Evolutionary conservation across 345 rosid species (phyloP).

Genomic region (Barbarea vulgaris): DNA sequence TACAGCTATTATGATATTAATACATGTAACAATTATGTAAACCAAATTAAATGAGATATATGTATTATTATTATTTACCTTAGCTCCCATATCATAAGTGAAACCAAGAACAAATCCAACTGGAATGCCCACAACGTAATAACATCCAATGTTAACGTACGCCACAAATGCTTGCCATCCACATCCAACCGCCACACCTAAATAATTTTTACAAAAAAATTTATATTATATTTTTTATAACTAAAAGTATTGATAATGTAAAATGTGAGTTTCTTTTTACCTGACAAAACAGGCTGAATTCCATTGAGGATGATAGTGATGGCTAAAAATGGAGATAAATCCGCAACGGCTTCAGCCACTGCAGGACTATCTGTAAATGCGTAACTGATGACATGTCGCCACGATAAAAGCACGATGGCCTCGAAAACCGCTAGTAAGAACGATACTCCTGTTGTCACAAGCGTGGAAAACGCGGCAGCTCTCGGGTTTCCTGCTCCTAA

Average conservation of each 20-base stretch:
- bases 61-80: constrained; percentile 48
- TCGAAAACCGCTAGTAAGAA: constrained; percentile 50
- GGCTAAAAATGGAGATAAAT: constrained; percentile 58
- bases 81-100: constrained; percentile 54
- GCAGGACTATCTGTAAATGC: constrained; percentile 59
- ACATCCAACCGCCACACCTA: constrained; percentile 81
- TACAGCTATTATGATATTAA: not conserved
- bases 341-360: constrained; percentile 59
- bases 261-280: constrained; percentile 37
- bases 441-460: constrained; percentile 46
- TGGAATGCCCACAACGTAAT: constrained; percentile 65
- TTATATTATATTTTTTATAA: not conserved
- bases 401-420: constrained; percentile 45
- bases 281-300: constrained; percentile 63
- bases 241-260: not conserved
- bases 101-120: constrained; percentile 66
- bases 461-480: constrained; percentile 59
- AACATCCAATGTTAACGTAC: constrained; percentile 75
- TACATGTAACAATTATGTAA: not conserved
- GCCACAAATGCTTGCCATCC: constrained; percentile 95
- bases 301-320: constrained; percentile 49
- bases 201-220: not conserved
- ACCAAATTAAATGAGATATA: not conserved
- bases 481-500: constrained; percentile 76
- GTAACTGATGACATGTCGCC: constrained; percentile 58